These are phyloP conservation scores for Isabelozyma pseudorhagii DNA, from an alignment of 805 yeast species.

Conservation along the genomic window DNA sequence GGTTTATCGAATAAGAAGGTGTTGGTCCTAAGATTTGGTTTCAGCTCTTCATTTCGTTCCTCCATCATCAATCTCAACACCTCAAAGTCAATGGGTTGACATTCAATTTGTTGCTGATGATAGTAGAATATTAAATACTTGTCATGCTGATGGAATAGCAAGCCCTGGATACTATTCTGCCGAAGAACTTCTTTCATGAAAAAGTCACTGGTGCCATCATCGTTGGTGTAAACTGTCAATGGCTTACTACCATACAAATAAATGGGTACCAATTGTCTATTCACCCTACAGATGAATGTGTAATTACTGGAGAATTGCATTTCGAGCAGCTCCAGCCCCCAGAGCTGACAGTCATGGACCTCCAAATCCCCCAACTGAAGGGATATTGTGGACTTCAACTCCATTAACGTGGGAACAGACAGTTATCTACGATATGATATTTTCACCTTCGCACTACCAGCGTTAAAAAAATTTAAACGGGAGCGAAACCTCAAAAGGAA, in stretches of 20 bases:
- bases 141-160: slow-evolving; percentile 5
- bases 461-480: neutral
- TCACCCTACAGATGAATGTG: slow-evolving; percentile 1
- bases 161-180: slow-evolving; percentile 1
- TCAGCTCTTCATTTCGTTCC: neutral
- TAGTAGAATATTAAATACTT: slow-evolving; percentile 22
- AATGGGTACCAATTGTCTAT: slow-evolving; percentile 16
- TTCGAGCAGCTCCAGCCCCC: slow-evolving; percentile 7
- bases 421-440: neutral
- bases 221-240: slow-evolving; percentile 18
- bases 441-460: slow-evolving; percentile 4
- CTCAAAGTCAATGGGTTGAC: slow-evolving; percentile 17
- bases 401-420: neutral
- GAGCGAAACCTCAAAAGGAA: neutral
- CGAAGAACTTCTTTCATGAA: slow-evolving; percentile 14
- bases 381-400: neutral
- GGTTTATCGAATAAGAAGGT: slow-evolving; percentile 34
- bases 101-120: slow-evolving; percentile 12
- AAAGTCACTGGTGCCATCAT: slow-evolving; percentile 13
- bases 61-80: slow-evolving; percentile 7
- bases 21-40: slow-evolving; percentile 8
- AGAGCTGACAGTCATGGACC: slow-evolving; percentile 19
- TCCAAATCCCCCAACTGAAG: slow-evolving; percentile 2
- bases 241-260: slow-evolving; percentile 17
- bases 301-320: neutral